Evolutionary conservation across 1,139 yeast species (phyloP), one percentile per base, ranked within the genome.

Genomic region (Protomyces gravidus): DNA sequence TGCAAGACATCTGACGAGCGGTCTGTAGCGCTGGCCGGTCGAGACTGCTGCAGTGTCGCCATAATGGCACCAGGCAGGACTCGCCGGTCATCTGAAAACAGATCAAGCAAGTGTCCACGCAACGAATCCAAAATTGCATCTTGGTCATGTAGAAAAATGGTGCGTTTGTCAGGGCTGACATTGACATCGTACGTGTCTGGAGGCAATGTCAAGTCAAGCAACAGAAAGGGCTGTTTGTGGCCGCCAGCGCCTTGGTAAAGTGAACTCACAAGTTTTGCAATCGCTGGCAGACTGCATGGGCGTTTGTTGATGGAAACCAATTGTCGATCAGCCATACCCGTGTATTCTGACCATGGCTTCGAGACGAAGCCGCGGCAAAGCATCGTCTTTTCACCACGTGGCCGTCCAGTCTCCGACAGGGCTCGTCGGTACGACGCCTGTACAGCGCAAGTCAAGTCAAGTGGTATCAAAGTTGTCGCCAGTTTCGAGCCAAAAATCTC

Each of bases 151-250:
- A 92, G 69, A 65, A 88, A 68, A 1, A 92, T 76, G 2, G 82
- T 80, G 50, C 94, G 75, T 69, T 92, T 92, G 69, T 92, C 97
- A 0, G 98, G 98, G 0, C 96, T 84, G 1, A 94, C 85, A 71
- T 92, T 92, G 19, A 92, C 78, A 72, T 92, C 99, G 39, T 87
- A 71, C 23, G 76, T 73, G 23, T 70, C 68, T 0, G 85, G 76
- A 48, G 65, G 63, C 36, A 89, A 70, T 7, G 69, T 68, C 36
- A 92, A 66, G 69, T 94, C 78, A 1, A 88, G 68, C 1, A 89
- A 74, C 56, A 86, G 76, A n/a, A 82, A 80, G 0, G 98, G 98
- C 59, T 70, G 78, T 68, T 89, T 96, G 3, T 83, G 76, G 65
- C 82, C 79, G 67, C 89, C 90, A 9, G 42, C 42, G 42, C 42